These are phyloP conservation scores for Backusella luteola DNA, from an alignment of 192 early-diverging fungal species.

Conservation along the genomic window DNA sequence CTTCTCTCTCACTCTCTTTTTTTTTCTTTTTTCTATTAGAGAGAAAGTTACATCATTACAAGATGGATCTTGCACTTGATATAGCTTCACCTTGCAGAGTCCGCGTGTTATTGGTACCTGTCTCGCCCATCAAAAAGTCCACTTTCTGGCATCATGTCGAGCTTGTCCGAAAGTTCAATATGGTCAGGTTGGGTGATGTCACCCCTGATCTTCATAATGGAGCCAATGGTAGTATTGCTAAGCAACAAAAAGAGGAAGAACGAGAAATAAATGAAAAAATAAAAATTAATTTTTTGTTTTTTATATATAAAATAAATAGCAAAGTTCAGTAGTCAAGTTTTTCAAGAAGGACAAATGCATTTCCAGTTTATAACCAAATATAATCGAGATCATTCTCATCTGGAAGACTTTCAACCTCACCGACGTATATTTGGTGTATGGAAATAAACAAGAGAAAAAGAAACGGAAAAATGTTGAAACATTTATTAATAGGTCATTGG, in stretches of 20 bases:
- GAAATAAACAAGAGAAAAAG: background rate
- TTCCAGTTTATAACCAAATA: slow-evolving; percentile 73
- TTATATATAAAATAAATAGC: slow-evolving; percentile 26
- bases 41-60: background rate
- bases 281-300: background rate
- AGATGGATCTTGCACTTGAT: slow-evolving; percentile 44
- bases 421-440: slow-evolving; percentile 72
- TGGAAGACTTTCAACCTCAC: slow-evolving; percentile 76
- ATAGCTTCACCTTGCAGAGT: slow-evolving; percentile 55
- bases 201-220: slow-evolving; percentile 58
- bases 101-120: slow-evolving; percentile 70
- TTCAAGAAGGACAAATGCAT: slow-evolving; percentile 65
- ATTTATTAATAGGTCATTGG: slow-evolving; percentile 63
- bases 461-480: background rate
- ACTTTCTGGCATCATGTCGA: slow-evolving; percentile 67
- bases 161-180: slow-evolving; percentile 58
- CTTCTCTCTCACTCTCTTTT: background rate
- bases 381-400: slow-evolving; percentile 59
- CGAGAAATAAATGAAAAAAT: background rate
- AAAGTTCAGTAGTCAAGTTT: slow-evolving; percentile 55
- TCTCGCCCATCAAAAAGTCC: slow-evolving; percentile 59
- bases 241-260: too few species aligned
- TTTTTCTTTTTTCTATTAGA: background rate
- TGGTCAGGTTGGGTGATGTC: slow-evolving; percentile 64
- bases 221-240: slow-evolving; percentile 27